Evolutionary conservation across 2,329 filamentous ascomycete genomes (phyloP).

Genomic region (Aureobasidium lini): DNA sequence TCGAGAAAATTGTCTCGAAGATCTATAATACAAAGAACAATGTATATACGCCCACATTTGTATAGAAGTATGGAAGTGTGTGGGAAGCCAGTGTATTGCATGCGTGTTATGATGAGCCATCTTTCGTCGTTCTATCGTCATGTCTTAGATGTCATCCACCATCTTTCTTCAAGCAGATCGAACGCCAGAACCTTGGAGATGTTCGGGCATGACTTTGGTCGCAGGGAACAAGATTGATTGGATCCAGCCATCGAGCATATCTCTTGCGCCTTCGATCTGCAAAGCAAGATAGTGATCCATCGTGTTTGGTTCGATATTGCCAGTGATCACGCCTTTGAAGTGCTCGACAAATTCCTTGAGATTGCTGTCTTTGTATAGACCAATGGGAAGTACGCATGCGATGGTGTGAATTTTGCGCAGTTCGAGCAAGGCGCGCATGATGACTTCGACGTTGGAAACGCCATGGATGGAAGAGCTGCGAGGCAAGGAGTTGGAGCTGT

Average conservation of each 20-base stretch:
- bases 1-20: too few species aligned
- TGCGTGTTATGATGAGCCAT: neutral
- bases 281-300: conserved; percentile 11
- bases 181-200: neutral
- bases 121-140: too few species aligned
- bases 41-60: too few species aligned
- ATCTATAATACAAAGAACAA: too few species aligned
- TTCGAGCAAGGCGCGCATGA: conserved; percentile 20
- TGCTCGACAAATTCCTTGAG: conserved; percentile 18
- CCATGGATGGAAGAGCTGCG: conserved; percentile 20
- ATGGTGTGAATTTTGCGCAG: conserved; percentile 22
- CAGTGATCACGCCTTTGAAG: conserved; percentile 19
- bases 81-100: too few species aligned
- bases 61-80: too few species aligned
- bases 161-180: too few species aligned
- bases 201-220: neutral
- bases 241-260: conserved; percentile 16
- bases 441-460: conserved; percentile 23
- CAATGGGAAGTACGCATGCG: conserved; percentile 19
- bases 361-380: conserved; percentile 14
- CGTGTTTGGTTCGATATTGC: neutral
- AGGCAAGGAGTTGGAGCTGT: conserved; percentile 12
- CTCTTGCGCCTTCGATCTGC: conserved; percentile 16
- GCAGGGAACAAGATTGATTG: neutral
- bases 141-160: too few species aligned